Base-by-base conservation (phyloP, 2,329 filamentous ascomycete species). In the Ascochyta pisi region DNA sequence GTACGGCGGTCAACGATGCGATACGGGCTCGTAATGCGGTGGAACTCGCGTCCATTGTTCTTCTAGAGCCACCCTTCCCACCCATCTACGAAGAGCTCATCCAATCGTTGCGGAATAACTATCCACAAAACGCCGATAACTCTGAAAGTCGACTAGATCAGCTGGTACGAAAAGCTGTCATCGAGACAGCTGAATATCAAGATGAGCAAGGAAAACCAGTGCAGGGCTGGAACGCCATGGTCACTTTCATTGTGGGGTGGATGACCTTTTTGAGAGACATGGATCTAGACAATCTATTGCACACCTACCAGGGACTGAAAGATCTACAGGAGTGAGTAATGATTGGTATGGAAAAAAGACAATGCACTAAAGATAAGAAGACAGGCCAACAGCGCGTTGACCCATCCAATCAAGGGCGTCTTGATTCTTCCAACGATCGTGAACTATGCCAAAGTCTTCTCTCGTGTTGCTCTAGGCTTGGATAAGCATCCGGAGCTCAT, bases 401-500 rank as follows among this genome's bases (percentile, higher is more conserved):
- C 87, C 6, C 89, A 96, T 68, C 86, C 89, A 1, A 88, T 87
- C 12, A 88, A 92, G 71, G 94, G 94, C 29, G 84, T 89, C 27
- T 84, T 96, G 67, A 86, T 97, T 66, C 85, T 97, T 37, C 88
- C 91, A 38, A 92, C 91, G 3, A 90, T 92, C 70, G 87, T 96
- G 66, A 89, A 89, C 27, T 84, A 96, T 49, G 94, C 90, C 29
- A 87, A 89, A 64, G 86, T 91, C 7, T 84, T 97, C 23, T 89
- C 91, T 8, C 88, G 89, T 62, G 83, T 97, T 53, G 93, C 93
- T 24, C 91, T 96, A 79, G 89, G 86, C 47, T 83, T 97, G 35
- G 92, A 94, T 73, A 89, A 89, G 60, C 86, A 87, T 50, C 92
- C 92, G 0, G 89, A 95, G 58, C 80, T 97, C 41, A 88, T 90